Evolutionary conservation across 768 basidiomycete genomes (phyloP).

Genomic region (Hygrophoropsis aurantiaca): DNA sequence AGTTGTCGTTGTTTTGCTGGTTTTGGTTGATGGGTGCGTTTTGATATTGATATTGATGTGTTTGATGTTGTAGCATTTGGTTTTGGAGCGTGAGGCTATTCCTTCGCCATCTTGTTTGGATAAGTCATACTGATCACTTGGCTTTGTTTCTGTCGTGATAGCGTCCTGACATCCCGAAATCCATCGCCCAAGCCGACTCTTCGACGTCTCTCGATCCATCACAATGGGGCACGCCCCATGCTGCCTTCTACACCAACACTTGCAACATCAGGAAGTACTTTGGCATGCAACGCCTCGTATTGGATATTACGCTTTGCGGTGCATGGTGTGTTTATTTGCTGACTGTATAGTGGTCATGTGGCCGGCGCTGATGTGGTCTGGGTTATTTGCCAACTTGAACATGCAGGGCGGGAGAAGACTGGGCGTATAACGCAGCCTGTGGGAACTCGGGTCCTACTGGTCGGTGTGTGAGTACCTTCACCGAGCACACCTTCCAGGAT

Average conservation of each 20-base stretch:
- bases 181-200: slow-evolving; percentile 29
- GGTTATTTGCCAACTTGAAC: too few species aligned
- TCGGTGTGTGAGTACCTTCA: slow-evolving; percentile 35
- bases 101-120: not conserved
- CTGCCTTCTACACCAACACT: slow-evolving; percentile 36
- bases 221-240: slow-evolving; percentile 46
- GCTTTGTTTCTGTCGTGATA: too few species aligned
- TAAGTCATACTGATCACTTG: slow-evolving; percentile 24
- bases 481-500: not conserved
- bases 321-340: slow-evolving; percentile 36
- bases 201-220: slow-evolving; percentile 35
- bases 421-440: slow-evolving; percentile 44
- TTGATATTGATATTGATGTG: too few species aligned
- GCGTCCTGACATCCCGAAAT: slow-evolving; percentile 38
- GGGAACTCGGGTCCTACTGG: slow-evolving; percentile 35
- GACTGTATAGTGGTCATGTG: not conserved
- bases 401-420: slow-evolving; percentile 50
- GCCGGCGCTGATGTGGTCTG: too few species aligned
- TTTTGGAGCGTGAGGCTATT: slow-evolving; percentile 45
- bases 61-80: slow-evolving; percentile 48
- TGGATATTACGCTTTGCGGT: slow-evolving; percentile 59
- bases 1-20: slow-evolving; percentile 14
- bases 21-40: slow-evolving; percentile 7
- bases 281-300: slow-evolving; percentile 46
- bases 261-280: slow-evolving; percentile 49